A percentile compares a stretch with the other conserved stretches of the same genome.
These are phyloP conservation scores for Backusella luteola DNA, from an alignment of 192 early-diverging fungal genomes.

Conservation along the genomic window DNA sequence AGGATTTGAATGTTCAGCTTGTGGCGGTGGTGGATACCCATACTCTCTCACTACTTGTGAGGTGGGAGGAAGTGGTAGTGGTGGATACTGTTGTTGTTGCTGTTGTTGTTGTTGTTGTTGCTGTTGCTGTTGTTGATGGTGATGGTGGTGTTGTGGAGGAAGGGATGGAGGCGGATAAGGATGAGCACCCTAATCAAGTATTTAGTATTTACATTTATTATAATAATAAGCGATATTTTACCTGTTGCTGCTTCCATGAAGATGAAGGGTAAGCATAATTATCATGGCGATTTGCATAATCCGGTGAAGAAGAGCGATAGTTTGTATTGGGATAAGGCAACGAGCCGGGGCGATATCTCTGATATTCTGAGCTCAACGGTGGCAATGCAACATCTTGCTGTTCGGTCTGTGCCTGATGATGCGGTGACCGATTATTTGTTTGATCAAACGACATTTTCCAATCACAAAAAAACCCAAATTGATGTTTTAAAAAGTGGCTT, in stretches of 20 bases:
- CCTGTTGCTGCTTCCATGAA: constrained; percentile 5
- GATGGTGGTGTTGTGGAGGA: background rate
- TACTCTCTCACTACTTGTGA: constrained; percentile 5
- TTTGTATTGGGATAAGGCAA: background rate
- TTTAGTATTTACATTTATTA: background rate
- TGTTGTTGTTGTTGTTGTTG: background rate
- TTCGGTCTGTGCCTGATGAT: background rate
- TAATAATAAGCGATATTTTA: background rate
- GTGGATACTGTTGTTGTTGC: background rate
- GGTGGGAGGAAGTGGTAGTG: background rate
- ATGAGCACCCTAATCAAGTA: background rate
- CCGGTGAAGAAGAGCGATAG: background rate
- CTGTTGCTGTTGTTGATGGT: background rate
- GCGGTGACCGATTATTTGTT: constrained; percentile 11
- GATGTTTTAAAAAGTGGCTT: background rate
- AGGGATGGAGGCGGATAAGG: background rate
- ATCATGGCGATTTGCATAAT: background rate
- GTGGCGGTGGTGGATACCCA: background rate
- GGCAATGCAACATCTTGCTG: background rate
- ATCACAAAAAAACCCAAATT: constrained; percentile 1
- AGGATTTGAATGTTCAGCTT: background rate
- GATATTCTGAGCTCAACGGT: background rate
- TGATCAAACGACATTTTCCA: constrained; percentile 15
- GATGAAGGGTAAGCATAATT: constrained; percentile 14
- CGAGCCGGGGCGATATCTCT: background rate